A percentile compares a stretch with the other conserved stretches of the same genome.
Evolutionary conservation across 2,329 filamentous ascomycete species (phyloP).

Genomic region (Boeremia exigua): DNA sequence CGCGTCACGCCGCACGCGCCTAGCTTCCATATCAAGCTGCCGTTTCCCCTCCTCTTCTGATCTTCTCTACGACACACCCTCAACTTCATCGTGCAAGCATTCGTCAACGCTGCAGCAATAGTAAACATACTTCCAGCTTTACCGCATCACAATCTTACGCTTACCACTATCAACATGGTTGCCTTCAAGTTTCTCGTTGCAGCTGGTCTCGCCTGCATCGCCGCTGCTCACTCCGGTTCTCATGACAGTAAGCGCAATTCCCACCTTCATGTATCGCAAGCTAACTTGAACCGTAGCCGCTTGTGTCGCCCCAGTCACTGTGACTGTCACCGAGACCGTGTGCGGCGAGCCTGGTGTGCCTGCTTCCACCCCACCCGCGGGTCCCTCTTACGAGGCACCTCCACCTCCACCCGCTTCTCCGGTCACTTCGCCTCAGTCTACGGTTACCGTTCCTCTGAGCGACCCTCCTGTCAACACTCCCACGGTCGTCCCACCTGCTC

Average conservation of each 20-base stretch:
- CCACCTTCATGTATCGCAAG: slow-evolving; percentile 3
- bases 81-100: slow-evolving; percentile 19
- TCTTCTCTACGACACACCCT: slow-evolving; percentile 20
- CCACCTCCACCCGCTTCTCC: slow-evolving; percentile 15
- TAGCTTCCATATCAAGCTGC: slow-evolving; percentile 23
- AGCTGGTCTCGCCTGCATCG: slow-evolving; percentile 26
- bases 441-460: slow-evolving; percentile 20
- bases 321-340: slow-evolving; percentile 36
- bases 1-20: slow-evolving; percentile 14
- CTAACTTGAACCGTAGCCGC: slow-evolving; percentile 21
- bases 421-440: slow-evolving; percentile 21
- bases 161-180: slow-evolving; percentile 33
- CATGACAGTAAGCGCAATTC: slow-evolving; percentile 19
- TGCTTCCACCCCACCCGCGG: slow-evolving; percentile 17
- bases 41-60: slow-evolving; percentile 9
- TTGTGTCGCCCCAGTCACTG: slow-evolving; percentile 28
- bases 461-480: slow-evolving; percentile 12
- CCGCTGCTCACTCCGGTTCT: slow-evolving; percentile 22
- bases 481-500: slow-evolving; percentile 17
- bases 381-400: slow-evolving; percentile 15
- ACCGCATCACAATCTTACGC: slow-evolving; percentile 22
- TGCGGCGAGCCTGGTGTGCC: slow-evolving; percentile 24
- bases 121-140: slow-evolving; percentile 25
- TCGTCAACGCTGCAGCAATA: slow-evolving; percentile 31
- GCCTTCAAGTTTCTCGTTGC: slow-evolving; percentile 33